These are phyloP conservation scores for Yarrowia yakushimensis DNA, from an alignment of 805 yeast species.

Conservation along the genomic window DNA sequence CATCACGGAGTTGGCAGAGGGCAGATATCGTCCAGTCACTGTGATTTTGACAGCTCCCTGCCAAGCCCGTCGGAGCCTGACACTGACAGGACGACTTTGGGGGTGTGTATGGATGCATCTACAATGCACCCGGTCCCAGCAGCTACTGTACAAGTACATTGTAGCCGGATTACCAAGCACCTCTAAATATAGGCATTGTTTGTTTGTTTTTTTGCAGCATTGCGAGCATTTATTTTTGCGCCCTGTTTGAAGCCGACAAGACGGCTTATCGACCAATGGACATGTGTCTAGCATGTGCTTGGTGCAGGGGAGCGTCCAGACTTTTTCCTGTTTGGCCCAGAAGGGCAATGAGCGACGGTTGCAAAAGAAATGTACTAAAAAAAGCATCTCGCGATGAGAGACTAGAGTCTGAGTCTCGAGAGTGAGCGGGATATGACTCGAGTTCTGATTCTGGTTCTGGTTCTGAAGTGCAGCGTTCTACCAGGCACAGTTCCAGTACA, in stretches of 20 bases:
- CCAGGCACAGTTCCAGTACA: no score
- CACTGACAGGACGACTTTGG: no score
- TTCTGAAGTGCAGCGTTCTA: no score
- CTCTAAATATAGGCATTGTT: background rate
- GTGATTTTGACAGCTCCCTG: background rate
- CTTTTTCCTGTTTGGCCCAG: slow-evolving; percentile 5
- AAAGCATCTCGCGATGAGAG: background rate
- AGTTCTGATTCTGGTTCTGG: no score
- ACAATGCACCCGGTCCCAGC: no score
- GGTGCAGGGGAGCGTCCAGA: background rate
- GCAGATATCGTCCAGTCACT: background rate
- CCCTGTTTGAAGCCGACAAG: background rate
- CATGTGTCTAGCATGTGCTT: background rate
- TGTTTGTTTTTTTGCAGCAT: no score
- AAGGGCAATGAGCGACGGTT: background rate
- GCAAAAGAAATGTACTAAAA: background rate
- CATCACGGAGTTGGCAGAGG: background rate
- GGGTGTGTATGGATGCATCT: no score
- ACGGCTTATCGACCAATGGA: background rate
- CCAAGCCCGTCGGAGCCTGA: no score
- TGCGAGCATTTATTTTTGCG: background rate
- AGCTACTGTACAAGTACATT: no score
- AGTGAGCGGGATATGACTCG: no score
- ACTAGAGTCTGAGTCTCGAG: background rate
- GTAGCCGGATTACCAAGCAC: no score